Evolutionary conservation across 257 asterid genomes (phyloP).

Genomic region (Nicotiana knightiana): DNA sequence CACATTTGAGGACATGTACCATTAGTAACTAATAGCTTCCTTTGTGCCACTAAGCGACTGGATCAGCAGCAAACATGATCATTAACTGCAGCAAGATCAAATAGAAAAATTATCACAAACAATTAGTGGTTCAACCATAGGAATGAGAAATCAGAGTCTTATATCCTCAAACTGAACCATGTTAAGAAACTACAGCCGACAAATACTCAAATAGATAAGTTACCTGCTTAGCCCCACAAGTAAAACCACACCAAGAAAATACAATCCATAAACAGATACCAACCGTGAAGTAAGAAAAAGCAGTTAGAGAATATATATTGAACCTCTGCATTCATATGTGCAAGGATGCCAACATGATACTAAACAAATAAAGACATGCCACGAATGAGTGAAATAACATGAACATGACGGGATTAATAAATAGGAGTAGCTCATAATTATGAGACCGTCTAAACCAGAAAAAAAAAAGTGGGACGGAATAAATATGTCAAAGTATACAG

Average conservation of each 20-base stretch:
- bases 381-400: neutral
- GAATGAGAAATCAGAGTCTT: neutral
- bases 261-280: neutral
- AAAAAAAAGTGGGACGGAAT: neutral
- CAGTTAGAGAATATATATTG: neutral
- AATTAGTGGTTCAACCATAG: neutral
- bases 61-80: conserved; percentile 7
- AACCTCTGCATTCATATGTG: neutral
- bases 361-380: neutral
- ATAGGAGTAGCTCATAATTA: neutral
- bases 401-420: neutral
- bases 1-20: conserved; percentile 15
- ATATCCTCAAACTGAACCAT: neutral
- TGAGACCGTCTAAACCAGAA: neutral
- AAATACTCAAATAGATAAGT: neutral
- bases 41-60: conserved; percentile 22
- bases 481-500: neutral
- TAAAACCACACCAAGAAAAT: neutral
- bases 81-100: conserved; percentile 24
- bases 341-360: neutral
- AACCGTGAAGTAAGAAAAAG: neutral
- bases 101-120: neutral
- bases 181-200: neutral
- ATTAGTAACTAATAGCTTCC: conserved; percentile 22
- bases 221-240: neutral